Evolutionary conservation across 371 early-diverging fungal species (phyloP).

Genomic region (Nematocida major): DNA sequence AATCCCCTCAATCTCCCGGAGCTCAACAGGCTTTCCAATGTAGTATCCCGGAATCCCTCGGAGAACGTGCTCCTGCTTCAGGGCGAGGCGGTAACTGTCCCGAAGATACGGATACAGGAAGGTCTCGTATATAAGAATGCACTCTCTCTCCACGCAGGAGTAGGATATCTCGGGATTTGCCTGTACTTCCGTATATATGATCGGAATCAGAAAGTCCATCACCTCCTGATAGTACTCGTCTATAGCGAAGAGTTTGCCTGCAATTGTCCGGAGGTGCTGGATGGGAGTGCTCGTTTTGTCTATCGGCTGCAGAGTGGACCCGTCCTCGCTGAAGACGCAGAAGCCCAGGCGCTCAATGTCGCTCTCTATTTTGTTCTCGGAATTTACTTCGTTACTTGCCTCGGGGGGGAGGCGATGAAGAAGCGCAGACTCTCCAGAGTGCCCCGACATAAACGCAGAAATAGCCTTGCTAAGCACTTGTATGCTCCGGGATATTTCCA

Average conservation of each 20-base stretch:
- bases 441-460: background rate
- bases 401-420: background rate
- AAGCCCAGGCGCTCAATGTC: background rate
- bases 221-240: slow-evolving; percentile 29
- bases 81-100: background rate
- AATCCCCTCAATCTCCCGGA: background rate
- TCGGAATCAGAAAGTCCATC: slow-evolving; percentile 6
- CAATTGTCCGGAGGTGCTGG: background rate
- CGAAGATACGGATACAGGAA: background rate
- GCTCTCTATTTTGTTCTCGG: background rate
- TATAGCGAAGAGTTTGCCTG: background rate
- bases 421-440: background rate
- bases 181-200: slow-evolving; percentile 10
- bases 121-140: background rate
- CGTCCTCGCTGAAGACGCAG: background rate
- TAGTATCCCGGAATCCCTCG: background rate
- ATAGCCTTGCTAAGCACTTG: background rate
- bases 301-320: background rate
- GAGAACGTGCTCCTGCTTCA: background rate
- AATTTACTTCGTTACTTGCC: background rate
- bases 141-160: background rate
- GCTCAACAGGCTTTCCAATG: background rate
- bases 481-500: background rate
- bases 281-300: background rate
- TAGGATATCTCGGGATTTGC: background rate